Evolutionary conservation across 768 basidiomycete species (phyloP), one percentile per base, ranked within the genome.

Genomic region (Tylopilus sp.): DNA sequence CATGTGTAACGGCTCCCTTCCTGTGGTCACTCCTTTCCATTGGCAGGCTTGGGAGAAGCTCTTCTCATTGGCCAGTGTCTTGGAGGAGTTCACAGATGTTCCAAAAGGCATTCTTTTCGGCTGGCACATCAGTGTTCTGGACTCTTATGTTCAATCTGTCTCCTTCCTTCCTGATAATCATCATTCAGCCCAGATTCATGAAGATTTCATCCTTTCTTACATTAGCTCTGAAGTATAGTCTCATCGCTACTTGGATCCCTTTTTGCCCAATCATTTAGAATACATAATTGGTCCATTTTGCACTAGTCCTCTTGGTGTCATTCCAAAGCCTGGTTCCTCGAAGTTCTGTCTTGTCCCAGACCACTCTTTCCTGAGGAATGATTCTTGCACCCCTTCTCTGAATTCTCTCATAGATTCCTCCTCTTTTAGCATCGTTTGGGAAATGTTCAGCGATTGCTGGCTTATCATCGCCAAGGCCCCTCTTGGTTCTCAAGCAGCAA

Each of bases 271-370:
- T 21, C 21, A 22, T 9, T 54, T 73, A 0, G 67, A 74, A 12
- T 0, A 0, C 6, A 12, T 72, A 10, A 77, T 79, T 28, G 76
- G 78, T 1, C 71, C 69, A 0, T 80, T 79, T 40, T 55, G 53
- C 0, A 68, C 76, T 0, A 73, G 74, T 0, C 79, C 77, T 0
- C 59, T 80, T 0, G 71, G 71, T 0, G 59, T 76, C 1, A 68
- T 78, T 0, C 72, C 71, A 0, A 79, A 78, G 48, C 61, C 64
- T 0, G 37, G 60, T 21, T 52, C 63, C 0, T 42, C 54, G 6
- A 61, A 63, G 14, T 68, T 71, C 11, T 60, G 63, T 0, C 36
- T 76, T 0, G 60, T 77, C 0, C 74, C 77, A 38, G 64, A 72
- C 17, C 48, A 48, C 3, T 67, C 64, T 3, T 61, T 38, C 13